Percentiles rank a stretch among this genome's conserved stretches.
These are phyloP conservation scores for Leptomonas pyrrhocoris DNA, from an alignment of 208 protist genomes.

Conservation along the genomic window DNA sequence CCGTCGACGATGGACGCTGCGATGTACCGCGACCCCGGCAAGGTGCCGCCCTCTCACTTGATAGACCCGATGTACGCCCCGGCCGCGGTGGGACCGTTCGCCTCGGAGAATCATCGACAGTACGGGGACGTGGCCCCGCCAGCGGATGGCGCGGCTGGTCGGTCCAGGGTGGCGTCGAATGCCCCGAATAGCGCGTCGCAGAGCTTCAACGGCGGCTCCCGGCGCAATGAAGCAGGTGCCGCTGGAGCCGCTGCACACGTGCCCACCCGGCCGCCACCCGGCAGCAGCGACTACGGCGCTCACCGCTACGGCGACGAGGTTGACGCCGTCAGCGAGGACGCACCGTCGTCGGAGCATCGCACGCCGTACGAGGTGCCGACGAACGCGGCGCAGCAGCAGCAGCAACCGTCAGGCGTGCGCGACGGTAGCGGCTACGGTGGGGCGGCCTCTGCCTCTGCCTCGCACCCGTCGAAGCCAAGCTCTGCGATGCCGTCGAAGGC, in stretches of 20 bases:
- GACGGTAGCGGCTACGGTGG: slow-evolving; percentile 1
- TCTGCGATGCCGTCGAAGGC: slow-evolving; percentile 6
- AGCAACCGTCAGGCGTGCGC: neutral
- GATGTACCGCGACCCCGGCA: slow-evolving; percentile 8
- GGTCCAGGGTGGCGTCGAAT: neutral
- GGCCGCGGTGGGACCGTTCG: neutral
- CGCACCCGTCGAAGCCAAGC: slow-evolving; percentile 14
- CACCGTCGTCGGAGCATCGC: neutral
- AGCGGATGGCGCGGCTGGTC: neutral
- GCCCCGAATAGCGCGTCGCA: neutral
- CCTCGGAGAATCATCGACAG: neutral
- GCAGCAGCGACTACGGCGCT: slow-evolving; percentile 14
- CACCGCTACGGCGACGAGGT: slow-evolving; percentile 17
- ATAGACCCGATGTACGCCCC: slow-evolving; percentile 12
- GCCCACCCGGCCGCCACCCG: neutral
- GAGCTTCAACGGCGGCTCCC: neutral
- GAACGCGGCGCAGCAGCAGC: slow-evolving; percentile 15
- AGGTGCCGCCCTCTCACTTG: slow-evolving; percentile 19
- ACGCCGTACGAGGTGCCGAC: neutral
- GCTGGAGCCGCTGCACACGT: neutral
- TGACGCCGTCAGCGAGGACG: slow-evolving; percentile 1
- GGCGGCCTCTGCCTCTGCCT: neutral
- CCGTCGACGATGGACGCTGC: slow-evolving; percentile 10
- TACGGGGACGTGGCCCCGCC: neutral
- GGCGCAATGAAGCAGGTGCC: neutral